Evolutionary conservation across 1,284 basidiomycete species (phyloP).

Genomic region (Microbotryum saponariae): DNA sequence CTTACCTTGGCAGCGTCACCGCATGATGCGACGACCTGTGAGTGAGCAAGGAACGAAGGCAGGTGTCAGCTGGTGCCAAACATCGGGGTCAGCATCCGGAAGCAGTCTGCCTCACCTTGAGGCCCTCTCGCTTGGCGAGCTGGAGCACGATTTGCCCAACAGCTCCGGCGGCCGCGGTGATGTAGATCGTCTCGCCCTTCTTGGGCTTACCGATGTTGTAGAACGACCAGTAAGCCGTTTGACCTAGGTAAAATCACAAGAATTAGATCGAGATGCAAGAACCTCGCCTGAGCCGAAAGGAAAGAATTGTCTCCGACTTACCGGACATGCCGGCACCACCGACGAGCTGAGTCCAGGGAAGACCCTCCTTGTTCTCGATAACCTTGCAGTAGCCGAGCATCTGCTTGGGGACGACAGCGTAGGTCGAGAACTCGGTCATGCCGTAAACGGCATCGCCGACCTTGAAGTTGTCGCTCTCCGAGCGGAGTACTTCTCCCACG

Average conservation of each 20-base stretch:
- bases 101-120: slow-evolving; percentile 49
- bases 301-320: slow-evolving; percentile 8
- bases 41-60: too few relatives aligned
- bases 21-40: too few relatives aligned
- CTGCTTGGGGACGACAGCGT: slow-evolving; percentile 18
- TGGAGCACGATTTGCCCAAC: slow-evolving; percentile 34
- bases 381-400: slow-evolving; percentile 10
- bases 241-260: background rate
- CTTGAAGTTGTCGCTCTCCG: slow-evolving; percentile 19
- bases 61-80: too few relatives aligned
- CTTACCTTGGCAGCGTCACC: too few relatives aligned
- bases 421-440: slow-evolving; percentile 14
- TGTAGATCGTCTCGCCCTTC: slow-evolving; percentile 68
- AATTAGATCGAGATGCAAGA: too few relatives aligned
- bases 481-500: slow-evolving; percentile 28
- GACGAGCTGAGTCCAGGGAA: slow-evolving; percentile 42
- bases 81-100: too few relatives aligned
- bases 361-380: slow-evolving; percentile 41
- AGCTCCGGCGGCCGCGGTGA: slow-evolving; percentile 30
- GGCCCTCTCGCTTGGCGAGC: slow-evolving; percentile 39
- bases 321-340: slow-evolving; percentile 49
- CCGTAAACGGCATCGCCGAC: slow-evolving; percentile 23
- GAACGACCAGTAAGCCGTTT: slow-evolving; percentile 40
- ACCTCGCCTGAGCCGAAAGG: background rate
- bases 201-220: slow-evolving; percentile 69